Base-by-base conservation (phyloP, 768 basidiomycete species). In the Boletus eberwhitei region DNA sequence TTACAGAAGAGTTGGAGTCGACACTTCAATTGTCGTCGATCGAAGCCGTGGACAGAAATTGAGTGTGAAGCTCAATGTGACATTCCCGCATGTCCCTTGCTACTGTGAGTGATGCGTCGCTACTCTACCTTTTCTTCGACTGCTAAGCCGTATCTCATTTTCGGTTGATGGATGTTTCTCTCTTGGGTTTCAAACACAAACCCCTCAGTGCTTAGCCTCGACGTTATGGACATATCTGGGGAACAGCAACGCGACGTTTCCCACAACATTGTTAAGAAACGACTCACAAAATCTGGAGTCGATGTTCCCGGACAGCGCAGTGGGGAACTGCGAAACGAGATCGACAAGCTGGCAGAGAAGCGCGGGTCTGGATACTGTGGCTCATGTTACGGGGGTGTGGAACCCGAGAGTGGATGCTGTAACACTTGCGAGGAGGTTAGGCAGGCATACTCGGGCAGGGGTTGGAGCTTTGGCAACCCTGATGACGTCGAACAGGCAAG, bases 191-290 rank as follows among this genome's bases (percentile, higher is more conserved):
- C 2, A 48, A 35, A 38, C 34, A n/a, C 24, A 31, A 52, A 50
- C 58, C 12, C 31, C 11, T 29, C 64, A 99, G 96, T 99, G 44
- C 81, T 99, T 50, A 95, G 92, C 68, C 74, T 98, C 50, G 97
- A 99, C 72, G 85, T 98, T 49, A 95, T 98, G 91, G 97, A 99
- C 67, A 97, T 99, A 55, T 92, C 90, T 54, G 97, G 97, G 26
- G 97, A 98, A 77, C 84, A 88, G 29, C 96, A 98, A 69, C 80
- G 88, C 54, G 93, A 98, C 65, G 69, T 98, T 46, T 82, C 93
- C 8, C 95, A 98, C 70, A 93, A 92, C 64, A 81, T 98, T 52
- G 64, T 86, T 52, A 98, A 98, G 71, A 86, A 83, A 13, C 84
- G 97, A 14, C 73, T 98, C 31, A 80, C 85, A 57, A 66, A 75